A percentile compares a stretch with the other conserved stretches of the same genome.
phyloP scores from a whole-genome alignment of 495 filamentous ascomycete genomes.

The Hyaloscypha bicolor region DNA sequence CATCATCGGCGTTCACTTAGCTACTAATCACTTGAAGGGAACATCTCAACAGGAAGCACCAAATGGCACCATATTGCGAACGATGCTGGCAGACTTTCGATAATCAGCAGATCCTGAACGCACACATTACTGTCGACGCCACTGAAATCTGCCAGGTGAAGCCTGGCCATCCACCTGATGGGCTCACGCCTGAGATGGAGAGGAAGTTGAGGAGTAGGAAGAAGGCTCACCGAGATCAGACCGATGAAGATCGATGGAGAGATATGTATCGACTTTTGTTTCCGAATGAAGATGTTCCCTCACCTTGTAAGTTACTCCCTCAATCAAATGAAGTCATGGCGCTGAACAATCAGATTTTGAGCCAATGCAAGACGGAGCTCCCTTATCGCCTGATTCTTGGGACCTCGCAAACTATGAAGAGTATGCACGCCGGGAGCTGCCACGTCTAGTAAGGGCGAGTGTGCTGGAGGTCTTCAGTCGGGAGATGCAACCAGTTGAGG shows the following conservation, averaged over 20 bases:
- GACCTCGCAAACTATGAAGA: slow-evolving; percentile 23
- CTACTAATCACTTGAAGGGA: slow-evolving; percentile 16
- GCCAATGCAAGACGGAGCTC: slow-evolving; percentile 9
- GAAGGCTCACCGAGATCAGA: slow-evolving; percentile 13
- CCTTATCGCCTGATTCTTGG: slow-evolving; percentile 13
- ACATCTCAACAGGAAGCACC: slow-evolving; percentile 26
- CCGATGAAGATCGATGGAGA: slow-evolving; percentile 24
- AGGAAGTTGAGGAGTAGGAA: slow-evolving; percentile 17
- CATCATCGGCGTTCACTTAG: neutral
- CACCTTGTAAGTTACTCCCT: slow-evolving; percentile 19
- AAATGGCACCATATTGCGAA: slow-evolving; percentile 10
- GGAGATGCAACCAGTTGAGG: slow-evolving; percentile 20
- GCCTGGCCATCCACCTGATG: slow-evolving; percentile 9
- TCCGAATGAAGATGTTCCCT: slow-evolving; percentile 18
- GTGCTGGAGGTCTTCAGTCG: slow-evolving; percentile 9
- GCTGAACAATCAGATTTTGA: slow-evolving; percentile 16
- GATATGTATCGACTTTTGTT: slow-evolving; percentile 27
- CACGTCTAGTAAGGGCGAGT: slow-evolving; percentile 14
- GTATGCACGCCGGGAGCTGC: slow-evolving; percentile 21
- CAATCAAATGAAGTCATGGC: neutral
- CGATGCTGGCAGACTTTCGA: slow-evolving; percentile 21
- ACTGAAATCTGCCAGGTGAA: slow-evolving; percentile 11
- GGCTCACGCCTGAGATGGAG: slow-evolving; percentile 17
- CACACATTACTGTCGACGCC: slow-evolving; percentile 13
- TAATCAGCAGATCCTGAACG: slow-evolving; percentile 11